Evolutionary conservation across 768 basidiomycete genomes (phyloP), one percentile per base, ranked within the genome.

Genomic region (Lactifluus rugatus): DNA sequence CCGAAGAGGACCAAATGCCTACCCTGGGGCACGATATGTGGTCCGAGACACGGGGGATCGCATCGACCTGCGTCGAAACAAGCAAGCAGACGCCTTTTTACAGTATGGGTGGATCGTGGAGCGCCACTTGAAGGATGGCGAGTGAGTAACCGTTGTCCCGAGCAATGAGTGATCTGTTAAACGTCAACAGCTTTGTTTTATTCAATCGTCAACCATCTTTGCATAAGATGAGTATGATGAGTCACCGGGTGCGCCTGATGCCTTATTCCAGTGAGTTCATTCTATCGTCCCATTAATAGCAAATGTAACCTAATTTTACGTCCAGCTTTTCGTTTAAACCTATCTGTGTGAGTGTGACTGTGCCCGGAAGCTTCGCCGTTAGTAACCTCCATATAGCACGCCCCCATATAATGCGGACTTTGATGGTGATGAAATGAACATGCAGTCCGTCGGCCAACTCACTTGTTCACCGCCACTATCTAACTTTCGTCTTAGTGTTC

Each of bases 201-300:
- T 98, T 99, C 76, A 98, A 99, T 71, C 94, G 96, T 53, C 96
- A 99, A 69, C 96, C 96, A 11, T 89, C 85, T 80, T 73, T 98
- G 71, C 96, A 99, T 72, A 99, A 99, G 73, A 98, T 98, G 96
- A 95, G 93, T 78, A 98, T 98, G 96, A 98, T 98, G 96, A 90
- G 90, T 71, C 96, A 98, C 75, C 84, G 94, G 36, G 90, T 98
- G 31, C 92, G 89, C 67, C 75, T 98, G 60, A 96, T 98, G 93
- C 89, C 91, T 13, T 97, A 98, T 73, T 98, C 94, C 21, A 98
- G 92, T 94, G 67, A 70, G 92, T 80, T 8, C 13, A 4, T 31
- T 39, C 28, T 25, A 47, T 31, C 23, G 56, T 8, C 36, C n/a
- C 25, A 6, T 19, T 2, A 52, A 8, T 21, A 2, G 13, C n/a